phyloP scores from a whole-genome alignment of 1,284 basidiomycete genomes.

The Fomitopsis betulina region DNA sequence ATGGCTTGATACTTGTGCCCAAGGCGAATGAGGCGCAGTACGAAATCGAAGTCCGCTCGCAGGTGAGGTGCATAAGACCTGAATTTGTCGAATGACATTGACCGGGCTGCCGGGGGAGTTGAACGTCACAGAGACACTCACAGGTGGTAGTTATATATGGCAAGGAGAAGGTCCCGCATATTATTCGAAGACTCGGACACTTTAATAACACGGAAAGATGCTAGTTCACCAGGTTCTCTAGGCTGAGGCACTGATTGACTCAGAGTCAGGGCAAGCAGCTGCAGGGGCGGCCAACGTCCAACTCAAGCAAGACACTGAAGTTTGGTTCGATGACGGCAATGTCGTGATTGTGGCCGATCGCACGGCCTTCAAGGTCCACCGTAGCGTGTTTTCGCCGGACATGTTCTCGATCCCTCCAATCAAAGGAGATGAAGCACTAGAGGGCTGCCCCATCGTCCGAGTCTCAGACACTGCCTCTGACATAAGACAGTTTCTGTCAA shows the following conservation, averaged over 20 bases:
- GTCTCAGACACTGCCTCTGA: conserved; percentile 18
- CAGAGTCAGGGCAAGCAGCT: background rate
- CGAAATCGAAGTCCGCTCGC: background rate
- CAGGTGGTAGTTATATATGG: conserved; percentile 59
- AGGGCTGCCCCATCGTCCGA: conserved; percentile 19
- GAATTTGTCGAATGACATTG: background rate
- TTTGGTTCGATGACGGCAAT: conserved; percentile 27
- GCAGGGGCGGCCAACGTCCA: background rate
- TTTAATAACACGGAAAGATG: conserved; percentile 48
- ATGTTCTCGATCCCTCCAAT: conserved; percentile 21
- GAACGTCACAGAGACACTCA: background rate
- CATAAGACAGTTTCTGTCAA: conserved; percentile 14
- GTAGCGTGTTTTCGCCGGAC: conserved; percentile 19
- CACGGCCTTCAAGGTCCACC: conserved; percentile 21
- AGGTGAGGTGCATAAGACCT: background rate
- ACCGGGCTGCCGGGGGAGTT: too few relatives aligned
- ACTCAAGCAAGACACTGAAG: conserved; percentile 13
- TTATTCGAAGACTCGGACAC: conserved; percentile 65
- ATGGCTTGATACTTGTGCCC: conserved; percentile 10
- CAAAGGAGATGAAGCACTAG: conserved; percentile 13
- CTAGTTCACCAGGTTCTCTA: conserved; percentile 19
- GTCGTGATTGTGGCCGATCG: conserved; percentile 20
- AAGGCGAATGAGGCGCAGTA: conserved; percentile 7
- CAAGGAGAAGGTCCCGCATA: conserved; percentile 58
- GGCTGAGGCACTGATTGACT: conserved; percentile 3